A percentile compares a stretch with the other conserved stretches of the same genome.
phyloP scores from a whole-genome alignment of 2,329 filamentous ascomycete genomes.

The Aspergillus uvarum region DNA sequence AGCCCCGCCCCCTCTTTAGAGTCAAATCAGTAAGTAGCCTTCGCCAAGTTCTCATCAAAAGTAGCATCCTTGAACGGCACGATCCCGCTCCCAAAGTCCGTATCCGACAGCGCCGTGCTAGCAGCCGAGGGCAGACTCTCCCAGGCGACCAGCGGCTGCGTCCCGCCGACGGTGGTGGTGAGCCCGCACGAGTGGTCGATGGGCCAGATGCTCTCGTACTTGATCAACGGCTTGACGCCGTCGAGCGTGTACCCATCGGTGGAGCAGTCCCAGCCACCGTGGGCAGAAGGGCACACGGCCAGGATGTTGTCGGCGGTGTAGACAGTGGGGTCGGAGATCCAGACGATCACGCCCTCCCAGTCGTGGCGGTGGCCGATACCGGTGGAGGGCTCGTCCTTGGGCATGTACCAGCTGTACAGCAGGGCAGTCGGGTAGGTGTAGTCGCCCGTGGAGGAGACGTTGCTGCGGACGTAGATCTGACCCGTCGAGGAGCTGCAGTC shows the following conservation, averaged over 20 bases:
- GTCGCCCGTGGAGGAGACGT: slow-evolving; percentile 4
- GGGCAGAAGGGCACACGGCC: slow-evolving; percentile 54
- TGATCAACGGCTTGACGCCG: slow-evolving; percentile 48
- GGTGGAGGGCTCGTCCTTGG: slow-evolving; percentile 48
- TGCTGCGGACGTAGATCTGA: slow-evolving; percentile 51
- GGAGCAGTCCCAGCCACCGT: slow-evolving; percentile 50
- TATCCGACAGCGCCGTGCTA: slow-evolving; percentile 44
- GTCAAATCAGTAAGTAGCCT: slow-evolving; percentile 34
- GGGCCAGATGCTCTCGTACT: slow-evolving; percentile 52
- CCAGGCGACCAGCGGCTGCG: slow-evolving; percentile 52
- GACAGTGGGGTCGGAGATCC: slow-evolving; percentile 44
- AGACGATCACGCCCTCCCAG: slow-evolving; percentile 58
- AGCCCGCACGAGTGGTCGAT: slow-evolving; percentile 49
- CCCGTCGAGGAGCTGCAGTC: slow-evolving; percentile 48
- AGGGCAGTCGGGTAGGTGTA: slow-evolving; percentile 41
- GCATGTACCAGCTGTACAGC: slow-evolving; percentile 56
- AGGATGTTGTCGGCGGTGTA: slow-evolving; percentile 43
- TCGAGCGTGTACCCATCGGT: slow-evolving; percentile 42
- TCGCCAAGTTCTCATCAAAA: slow-evolving; percentile 48
- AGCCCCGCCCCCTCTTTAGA: not conserved
- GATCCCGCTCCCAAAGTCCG: slow-evolving; percentile 49
- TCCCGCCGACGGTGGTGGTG: slow-evolving; percentile 42
- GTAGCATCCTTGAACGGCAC: slow-evolving; percentile 51
- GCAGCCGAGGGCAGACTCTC: slow-evolving; percentile 49
- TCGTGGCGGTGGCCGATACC: slow-evolving; percentile 56